Evolutionary conservation across 768 basidiomycete genomes (phyloP).

Genomic region (Dendrothele bispora): DNA sequence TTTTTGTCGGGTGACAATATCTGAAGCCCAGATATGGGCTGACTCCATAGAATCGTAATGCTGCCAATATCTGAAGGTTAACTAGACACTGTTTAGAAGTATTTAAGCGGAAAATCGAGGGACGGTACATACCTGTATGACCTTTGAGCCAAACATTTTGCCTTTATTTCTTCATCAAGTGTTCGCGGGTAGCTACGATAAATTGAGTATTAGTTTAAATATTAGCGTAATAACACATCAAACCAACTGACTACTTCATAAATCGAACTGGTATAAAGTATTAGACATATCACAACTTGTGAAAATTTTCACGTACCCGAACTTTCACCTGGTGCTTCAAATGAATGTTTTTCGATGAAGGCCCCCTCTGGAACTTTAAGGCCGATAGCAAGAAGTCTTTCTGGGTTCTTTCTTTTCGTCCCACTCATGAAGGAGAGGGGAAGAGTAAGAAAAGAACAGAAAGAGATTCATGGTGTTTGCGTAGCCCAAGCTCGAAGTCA

Average conservation of each 20-base stretch:
- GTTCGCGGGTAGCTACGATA: slow-evolving; percentile 46
- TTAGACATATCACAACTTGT: slow-evolving; percentile 1
- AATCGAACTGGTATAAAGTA: slow-evolving; percentile 44
- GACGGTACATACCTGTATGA: slow-evolving; percentile 44
- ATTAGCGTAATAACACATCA: too few species aligned
- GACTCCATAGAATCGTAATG: slow-evolving; percentile 59
- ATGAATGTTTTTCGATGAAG: slow-evolving; percentile 48
- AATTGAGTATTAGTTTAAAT: not conserved
- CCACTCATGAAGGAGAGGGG: too few species aligned
- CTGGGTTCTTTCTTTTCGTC: too few species aligned
- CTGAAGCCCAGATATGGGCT: slow-evolving; percentile 59
- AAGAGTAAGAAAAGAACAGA: too few species aligned
- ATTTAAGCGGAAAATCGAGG: too few species aligned
- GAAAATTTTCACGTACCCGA: slow-evolving; percentile 31
- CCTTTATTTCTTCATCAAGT: slow-evolving; percentile 47
- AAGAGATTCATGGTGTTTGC: too few species aligned
- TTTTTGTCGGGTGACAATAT: slow-evolving; percentile 48
- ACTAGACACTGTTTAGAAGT: not conserved
- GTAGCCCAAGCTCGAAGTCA: too few species aligned
- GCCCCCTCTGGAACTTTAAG: slow-evolving; percentile 56
- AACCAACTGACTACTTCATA: slow-evolving; percentile 65
- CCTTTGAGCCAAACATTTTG: slow-evolving; percentile 63
- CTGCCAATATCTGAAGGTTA: slow-evolving; percentile 45
- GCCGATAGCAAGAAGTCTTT: slow-evolving; percentile 49
- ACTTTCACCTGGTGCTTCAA: slow-evolving; percentile 39